phyloP scores from a whole-genome alignment of 345 rosid species.

The Eucalyptus victrix region DNA sequence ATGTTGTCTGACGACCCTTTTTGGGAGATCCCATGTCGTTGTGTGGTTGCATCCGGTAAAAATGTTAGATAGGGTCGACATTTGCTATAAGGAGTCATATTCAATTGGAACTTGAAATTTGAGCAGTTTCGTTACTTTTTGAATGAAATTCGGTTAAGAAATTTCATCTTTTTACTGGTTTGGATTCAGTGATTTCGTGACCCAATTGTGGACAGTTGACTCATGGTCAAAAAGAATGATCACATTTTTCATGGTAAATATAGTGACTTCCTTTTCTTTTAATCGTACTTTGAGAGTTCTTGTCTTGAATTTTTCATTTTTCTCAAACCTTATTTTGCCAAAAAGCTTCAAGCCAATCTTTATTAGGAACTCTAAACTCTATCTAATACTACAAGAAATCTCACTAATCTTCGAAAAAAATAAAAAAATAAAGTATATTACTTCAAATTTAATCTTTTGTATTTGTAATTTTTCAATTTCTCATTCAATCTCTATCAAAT shows the following conservation, averaged over 20 bases:
- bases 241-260: fast-evolving
- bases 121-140: not conserved
- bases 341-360: fast-evolving
- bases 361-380: no score
- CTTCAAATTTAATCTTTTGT: no score
- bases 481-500: fast-evolving
- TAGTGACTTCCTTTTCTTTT: no score
- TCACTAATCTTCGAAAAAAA: fast-evolving
- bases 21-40: not conserved
- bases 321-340: fast-evolving
- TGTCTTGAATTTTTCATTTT: no score
- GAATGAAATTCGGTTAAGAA: not conserved
- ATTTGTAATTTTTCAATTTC: fast-evolving
- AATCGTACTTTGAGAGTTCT: fast-evolving
- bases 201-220: not conserved
- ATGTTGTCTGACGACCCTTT: not conserved
- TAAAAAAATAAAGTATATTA: fast-evolving
- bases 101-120: not conserved
- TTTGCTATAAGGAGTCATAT: not conserved
- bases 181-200: not conserved
- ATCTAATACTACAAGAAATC: fast-evolving
- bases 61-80: not conserved
- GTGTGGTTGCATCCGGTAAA: not conserved
- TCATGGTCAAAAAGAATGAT: not conserved
- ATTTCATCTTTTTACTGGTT: not conserved